Evolutionary conservation across 768 basidiomycete genomes (phyloP).

Genomic region (Phylloporus rhodoxanthus): DNA sequence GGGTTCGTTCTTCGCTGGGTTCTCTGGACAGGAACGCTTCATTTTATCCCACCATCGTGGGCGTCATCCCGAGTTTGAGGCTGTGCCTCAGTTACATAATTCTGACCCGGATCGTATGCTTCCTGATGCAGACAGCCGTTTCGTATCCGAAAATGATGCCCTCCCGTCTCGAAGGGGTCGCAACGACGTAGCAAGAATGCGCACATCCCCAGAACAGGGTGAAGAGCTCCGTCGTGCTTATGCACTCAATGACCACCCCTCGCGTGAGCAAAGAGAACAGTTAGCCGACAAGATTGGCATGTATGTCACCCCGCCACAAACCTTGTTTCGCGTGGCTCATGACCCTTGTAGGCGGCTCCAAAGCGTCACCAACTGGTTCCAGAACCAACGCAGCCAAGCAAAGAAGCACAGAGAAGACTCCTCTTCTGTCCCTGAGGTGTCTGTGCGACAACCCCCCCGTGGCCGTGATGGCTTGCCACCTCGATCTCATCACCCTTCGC

Average conservation of each 20-base stretch:
- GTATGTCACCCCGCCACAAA: conserved; percentile 41
- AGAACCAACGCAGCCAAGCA: conserved; percentile 75
- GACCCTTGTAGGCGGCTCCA: conserved; percentile 59
- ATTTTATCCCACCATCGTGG: conserved; percentile 31
- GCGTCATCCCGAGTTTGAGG: conserved; percentile 21
- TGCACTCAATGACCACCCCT: conserved; percentile 58
- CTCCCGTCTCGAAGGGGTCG: conserved; percentile 28
- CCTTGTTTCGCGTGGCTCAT: conserved; percentile 21
- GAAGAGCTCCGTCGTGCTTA: conserved; percentile 68
- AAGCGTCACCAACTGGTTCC: conserved; percentile 83
- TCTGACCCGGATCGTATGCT: conserved; percentile 46
- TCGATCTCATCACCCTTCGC: conserved; percentile 29
- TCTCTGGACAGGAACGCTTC: conserved; percentile 29
- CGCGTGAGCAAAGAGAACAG: conserved; percentile 57
- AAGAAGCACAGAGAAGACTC: conserved; percentile 63
- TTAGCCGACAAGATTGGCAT: conserved; percentile 69
- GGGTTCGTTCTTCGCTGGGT: conserved; percentile 29
- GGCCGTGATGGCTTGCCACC: conserved; percentile 8
- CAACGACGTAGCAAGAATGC: conserved; percentile 40
- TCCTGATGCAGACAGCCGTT: conserved; percentile 47
- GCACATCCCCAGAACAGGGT: conserved; percentile 58
- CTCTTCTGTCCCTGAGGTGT: conserved; percentile 20
- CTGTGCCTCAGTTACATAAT: conserved; percentile 26
- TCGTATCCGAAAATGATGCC: conserved; percentile 47
- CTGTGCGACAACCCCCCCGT: conserved; percentile 15